Base-by-base conservation (phyloP, 257 asterid species). In the Penstemon davidsonii region DNA sequence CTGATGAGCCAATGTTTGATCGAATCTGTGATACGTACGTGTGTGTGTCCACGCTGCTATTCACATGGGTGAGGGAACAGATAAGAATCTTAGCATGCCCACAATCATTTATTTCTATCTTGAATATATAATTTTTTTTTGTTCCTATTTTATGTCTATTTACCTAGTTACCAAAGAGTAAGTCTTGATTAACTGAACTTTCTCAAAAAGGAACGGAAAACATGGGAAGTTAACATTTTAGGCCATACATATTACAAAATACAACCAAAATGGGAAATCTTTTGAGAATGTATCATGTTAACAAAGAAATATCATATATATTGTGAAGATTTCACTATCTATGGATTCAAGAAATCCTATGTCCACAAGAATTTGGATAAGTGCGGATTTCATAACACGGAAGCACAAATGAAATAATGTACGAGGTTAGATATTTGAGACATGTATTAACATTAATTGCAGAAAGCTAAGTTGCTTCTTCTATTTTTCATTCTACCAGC, bases 11-110 rank as follows among this genome's bases (percentile, higher is more conserved):
- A 58, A 38, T 33, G 10, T 0, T 2, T 11, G 36, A 56, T 56
- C 49, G 52, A 56, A 36, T 68, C 57, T 67, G 54, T 50, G 71
- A 12, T 52, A 46, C 47, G 55, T 77, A 75, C 78, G 69, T 81
- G 77, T 75, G 79, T 56, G 60, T 45, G 25, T 15, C 53, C 68
- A 7, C 51, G 55, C 75, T 67, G 80, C 73, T 37, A 50, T 66
- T 73, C 64, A 73, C 72, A 72, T 78, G 83, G 68, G 59, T 55
- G 7, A 39, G 54, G 73, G 12, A 45, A 40, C 68, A 63, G 50
- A 61, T 74, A 43, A 61, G 71, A 38, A 43, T 52, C 52, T 61
- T 9, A 15, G 33, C 33, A 25, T 49, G 15, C 2, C 54, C 54
- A 49, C 54, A 10, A 25, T 25, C 33, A 25, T 49, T 49, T 13